Evolutionary conservation across 2,329 filamentous ascomycete genomes (phyloP), one percentile per base, ranked within the genome.

Genomic region (Exophiala dermatitidis): DNA sequence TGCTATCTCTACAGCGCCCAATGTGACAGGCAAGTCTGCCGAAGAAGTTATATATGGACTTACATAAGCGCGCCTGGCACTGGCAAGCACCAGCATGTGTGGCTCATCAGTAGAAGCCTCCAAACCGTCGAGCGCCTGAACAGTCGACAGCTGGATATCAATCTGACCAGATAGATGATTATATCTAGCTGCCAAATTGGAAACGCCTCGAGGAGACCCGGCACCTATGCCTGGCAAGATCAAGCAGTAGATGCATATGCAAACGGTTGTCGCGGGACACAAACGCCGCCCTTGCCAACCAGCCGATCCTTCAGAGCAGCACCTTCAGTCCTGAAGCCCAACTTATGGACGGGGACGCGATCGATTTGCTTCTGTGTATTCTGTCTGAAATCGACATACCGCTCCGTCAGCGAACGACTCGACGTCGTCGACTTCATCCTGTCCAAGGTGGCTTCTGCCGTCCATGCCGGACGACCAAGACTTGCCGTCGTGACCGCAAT

Each of bases 311-410:
- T 56, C 44, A 60, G 44, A 4, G 37, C 54, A 10, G 56, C 55
- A 12, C 59, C 56, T 12, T 61, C 59, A 4, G 75, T 79, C 48
- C 83, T 72, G 41, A 86, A 72, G 0, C 83, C 83, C 2, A 77
- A 71, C 61, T 71, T 71, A 63, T 85, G 80, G 43, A 83, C 61
- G 2, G 82, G 82, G 2, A 85, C 70, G 50, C 73, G 72, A 55
- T 84, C 81, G 4, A 84, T 71, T 37, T 74, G 71, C 54, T 72
- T 75, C 66, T 83, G 79, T 2, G 79, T 71, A 19, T 67, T 72
- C 10, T 73, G 70, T 28, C 78, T 71, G 1, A 73, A 68, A 48
- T 75, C 75, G 1, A 75, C 71, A 56, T 79, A 72, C 10, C 72
- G 69, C 37, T 78, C 76, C 5, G 68, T 60, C 5, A 65, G 59